A percentile compares a stretch with the other conserved stretches of the same genome.
These are phyloP conservation scores for Avena sativa DNA, from an alignment of 176 grass and related monocot species.

Conservation along the genomic window DNA sequence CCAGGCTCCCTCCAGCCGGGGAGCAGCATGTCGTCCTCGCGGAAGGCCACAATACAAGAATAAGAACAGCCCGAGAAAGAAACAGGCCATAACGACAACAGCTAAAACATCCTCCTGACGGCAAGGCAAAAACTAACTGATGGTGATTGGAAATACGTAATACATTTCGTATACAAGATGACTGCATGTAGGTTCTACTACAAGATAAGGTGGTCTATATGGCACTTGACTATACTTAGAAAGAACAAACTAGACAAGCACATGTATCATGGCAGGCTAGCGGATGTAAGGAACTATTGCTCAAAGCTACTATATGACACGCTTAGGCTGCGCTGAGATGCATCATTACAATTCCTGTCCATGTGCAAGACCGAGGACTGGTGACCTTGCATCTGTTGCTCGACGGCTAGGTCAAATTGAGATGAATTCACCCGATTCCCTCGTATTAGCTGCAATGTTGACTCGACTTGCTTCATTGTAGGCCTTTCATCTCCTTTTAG, in stretches of 20 bases:
- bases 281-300: background rate
- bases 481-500: slow-evolving; percentile 13
- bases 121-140: background rate
- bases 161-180: background rate
- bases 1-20: too few relatives aligned
- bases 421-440: background rate
- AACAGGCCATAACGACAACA: too few relatives aligned
- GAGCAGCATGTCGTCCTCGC: too few relatives aligned
- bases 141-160: background rate
- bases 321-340: background rate
- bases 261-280: background rate
- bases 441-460: background rate
- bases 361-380: background rate
- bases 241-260: background rate
- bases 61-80: too few relatives aligned
- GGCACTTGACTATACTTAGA: background rate
- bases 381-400: background rate
- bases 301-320: background rate
- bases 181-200: background rate
- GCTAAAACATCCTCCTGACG: too few relatives aligned
- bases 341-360: background rate
- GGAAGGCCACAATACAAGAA: too few relatives aligned
- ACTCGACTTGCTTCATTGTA: background rate
- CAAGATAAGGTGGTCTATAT: background rate
- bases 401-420: background rate